phyloP scores from a whole-genome alignment of 495 filamentous ascomycete genomes.

The Hypoxylon trugodes region DNA sequence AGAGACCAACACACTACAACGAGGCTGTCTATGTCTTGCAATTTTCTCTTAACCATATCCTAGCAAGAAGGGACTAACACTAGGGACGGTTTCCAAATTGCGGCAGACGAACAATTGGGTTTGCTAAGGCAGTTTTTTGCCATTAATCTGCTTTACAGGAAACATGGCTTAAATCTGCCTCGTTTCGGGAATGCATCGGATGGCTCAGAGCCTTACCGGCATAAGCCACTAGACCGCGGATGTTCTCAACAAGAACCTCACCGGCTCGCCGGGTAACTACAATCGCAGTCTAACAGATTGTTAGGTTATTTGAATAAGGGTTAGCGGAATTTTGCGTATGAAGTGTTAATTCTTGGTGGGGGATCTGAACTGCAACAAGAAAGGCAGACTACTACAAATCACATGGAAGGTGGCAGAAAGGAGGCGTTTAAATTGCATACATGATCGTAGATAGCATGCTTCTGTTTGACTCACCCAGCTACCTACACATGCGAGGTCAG shows the following conservation, averaged over 20 bases:
- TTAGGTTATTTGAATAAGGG: not conserved
- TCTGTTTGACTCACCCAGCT: conserved; percentile 30
- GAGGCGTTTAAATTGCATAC: conserved; percentile 28
- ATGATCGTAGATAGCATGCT: conserved; percentile 39
- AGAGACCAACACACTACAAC: not conserved
- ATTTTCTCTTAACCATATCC: not conserved
- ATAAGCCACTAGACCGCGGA: not conserved
- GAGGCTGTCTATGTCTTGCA: not conserved
- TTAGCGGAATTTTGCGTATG: not conserved
- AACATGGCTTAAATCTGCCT: not conserved
- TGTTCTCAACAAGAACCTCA: not conserved
- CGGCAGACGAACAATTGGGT: not conserved
- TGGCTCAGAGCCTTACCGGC: not conserved
- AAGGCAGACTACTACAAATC: not conserved
- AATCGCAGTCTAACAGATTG: not conserved
- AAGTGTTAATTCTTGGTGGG: not conserved
- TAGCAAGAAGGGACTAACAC: not conserved
- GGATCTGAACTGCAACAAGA: conserved; percentile 9
- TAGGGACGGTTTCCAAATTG: not conserved
- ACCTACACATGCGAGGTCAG: conserved; percentile 17
- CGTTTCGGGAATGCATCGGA: conserved; percentile 3
- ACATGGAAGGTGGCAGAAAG: not conserved
- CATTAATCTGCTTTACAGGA: conserved; percentile 2
- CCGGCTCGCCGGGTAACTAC: too few species aligned
- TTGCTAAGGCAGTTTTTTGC: not conserved